Base-by-base conservation (phyloP, 2,329 filamentous ascomycete genomes). In the Bretziella fagacearum region DNA sequence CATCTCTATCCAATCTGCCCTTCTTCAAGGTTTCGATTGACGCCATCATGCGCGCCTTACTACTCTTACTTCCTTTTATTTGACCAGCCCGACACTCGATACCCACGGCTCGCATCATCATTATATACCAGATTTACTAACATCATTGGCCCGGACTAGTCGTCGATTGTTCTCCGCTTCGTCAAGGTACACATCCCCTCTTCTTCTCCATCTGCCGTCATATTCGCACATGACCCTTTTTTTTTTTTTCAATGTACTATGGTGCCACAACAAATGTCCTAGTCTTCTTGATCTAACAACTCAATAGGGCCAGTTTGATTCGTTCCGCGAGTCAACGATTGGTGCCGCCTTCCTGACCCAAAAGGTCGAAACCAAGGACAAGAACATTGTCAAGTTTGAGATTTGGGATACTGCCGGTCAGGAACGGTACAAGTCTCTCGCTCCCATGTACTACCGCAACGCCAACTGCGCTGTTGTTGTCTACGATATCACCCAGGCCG, bases 331-430 rank as follows among this genome's bases (percentile, higher is more conserved):
- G 77, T 94, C 87, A 48, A 95, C 89, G 53, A 95, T 95, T 66
- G 89, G 91, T 65, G 91, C 93, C 57, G 93, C 93, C 56, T 98
- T 98, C 73, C 76, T 98, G 56, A 98, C 91, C 58, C 91, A 98
- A 67, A 98, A 91, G 56, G 95, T 98, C 63, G 89, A 89, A 50
- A 81, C 98, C 65, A 89, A 96, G 63, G 91, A 96, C 62, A 91
- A 79, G 65, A 96, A 91, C 51, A 98, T 91, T 48, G 89, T 98
- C 66, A 98, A 98, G 71, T 98, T 98, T 60, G 91, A 98, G 67
- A 98, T 98, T 62, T 98, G 91, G 87, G 87, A 95, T 66, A 98
- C 91, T 7, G 91, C 91, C 53, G 91, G 91, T 53, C 91, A 98
- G 68, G 91, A 98, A 67, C 79, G 93, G 60, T 98, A 96, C 75